These are phyloP conservation scores for Boletus bicolor DNA, from an alignment of 768 basidiomycete species.

Conservation along the genomic window DNA sequence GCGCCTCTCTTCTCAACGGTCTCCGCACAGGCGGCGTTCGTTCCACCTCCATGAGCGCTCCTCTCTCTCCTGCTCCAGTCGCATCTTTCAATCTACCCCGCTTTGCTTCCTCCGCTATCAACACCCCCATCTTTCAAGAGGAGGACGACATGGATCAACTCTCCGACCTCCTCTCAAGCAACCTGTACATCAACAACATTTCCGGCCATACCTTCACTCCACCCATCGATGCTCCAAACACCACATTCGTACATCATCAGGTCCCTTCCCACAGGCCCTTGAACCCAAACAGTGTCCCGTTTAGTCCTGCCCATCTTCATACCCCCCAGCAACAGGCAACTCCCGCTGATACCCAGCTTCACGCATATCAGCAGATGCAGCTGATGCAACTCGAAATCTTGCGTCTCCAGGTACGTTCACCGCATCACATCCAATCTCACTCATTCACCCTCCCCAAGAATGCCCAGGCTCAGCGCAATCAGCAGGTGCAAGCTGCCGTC, in stretches of 20 bases:
- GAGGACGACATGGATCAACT: constrained; percentile 61
- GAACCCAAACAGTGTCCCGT: constrained; percentile 50
- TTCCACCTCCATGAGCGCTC: constrained; percentile 55
- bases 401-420: constrained; percentile 64
- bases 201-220: constrained; percentile 59
- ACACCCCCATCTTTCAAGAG: constrained; percentile 44
- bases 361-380: constrained; percentile 71
- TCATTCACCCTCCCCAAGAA: constrained; percentile 39
- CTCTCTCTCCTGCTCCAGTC: constrained; percentile 66
- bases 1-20: constrained; percentile 83
- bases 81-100: constrained; percentile 64
- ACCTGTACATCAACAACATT: constrained; percentile 44
- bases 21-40: constrained; percentile 90
- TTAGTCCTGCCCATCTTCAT: constrained; percentile 42
- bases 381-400: constrained; percentile 82
- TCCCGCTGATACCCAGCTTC: constrained; percentile 47
- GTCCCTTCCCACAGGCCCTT: constrained; percentile 49
- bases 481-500: constrained; percentile 69
- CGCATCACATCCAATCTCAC: background rate
- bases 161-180: constrained; percentile 51
- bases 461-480: constrained; percentile 56
- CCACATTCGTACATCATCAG: constrained; percentile 65
- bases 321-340: constrained; percentile 37
- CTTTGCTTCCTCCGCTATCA: constrained; percentile 42
- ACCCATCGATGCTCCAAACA: constrained; percentile 65